Base-by-base conservation (phyloP, 345 rosid species). In the Sisymbrium irio region DNA sequence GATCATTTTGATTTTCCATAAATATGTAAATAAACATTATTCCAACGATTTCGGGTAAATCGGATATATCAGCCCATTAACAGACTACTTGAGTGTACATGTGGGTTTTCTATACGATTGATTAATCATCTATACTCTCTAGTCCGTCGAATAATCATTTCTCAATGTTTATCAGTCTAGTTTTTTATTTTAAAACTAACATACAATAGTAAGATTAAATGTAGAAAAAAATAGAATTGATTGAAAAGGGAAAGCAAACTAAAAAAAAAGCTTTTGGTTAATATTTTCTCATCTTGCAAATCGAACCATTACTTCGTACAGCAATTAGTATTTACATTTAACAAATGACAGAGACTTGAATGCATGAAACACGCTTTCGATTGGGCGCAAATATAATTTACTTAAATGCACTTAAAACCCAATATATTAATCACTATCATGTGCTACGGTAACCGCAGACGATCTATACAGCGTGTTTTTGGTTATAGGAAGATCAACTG, bases 401-500 rank as follows among this genome's bases (percentile, higher is more conserved):
- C 22, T 45, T 18, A 46, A 45, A 45, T 45, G 22, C 22, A 45
- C 51, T 40, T 39, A 39, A 5, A 6, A n/a, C 1, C 10, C 9
- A n/a, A 35, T 20, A n/a, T 37, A 36, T 20, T 36, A 50, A 20
- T 50, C 20, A 22, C 22, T 22, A 37, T 51, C 40, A 50, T 49
- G 15, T 67, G 49, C 37, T 37, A 27, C 39, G 51, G 53, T 40
- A 54, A 15, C 39, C 47, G 25, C 22, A 9, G 60, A 35, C 44
- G 42, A 64, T 50, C 32, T 36, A 66, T 27, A 40, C n/a, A 69
- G 32, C 56, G 30, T 15, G 37, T 15, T 54, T 40, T 19, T 45
- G 62, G 40, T 40, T 51, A 53, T 37, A 15, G 39, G 47, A n/a
- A 67, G 30, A 69, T 57, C 42, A 42, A 19, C 36, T 56, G 64